A percentile compares a stretch with the other conserved stretches of the same genome.
phyloP scores from a whole-genome alignment of 1,284 basidiomycete species.

The Fomitopsis schrenkii region DNA sequence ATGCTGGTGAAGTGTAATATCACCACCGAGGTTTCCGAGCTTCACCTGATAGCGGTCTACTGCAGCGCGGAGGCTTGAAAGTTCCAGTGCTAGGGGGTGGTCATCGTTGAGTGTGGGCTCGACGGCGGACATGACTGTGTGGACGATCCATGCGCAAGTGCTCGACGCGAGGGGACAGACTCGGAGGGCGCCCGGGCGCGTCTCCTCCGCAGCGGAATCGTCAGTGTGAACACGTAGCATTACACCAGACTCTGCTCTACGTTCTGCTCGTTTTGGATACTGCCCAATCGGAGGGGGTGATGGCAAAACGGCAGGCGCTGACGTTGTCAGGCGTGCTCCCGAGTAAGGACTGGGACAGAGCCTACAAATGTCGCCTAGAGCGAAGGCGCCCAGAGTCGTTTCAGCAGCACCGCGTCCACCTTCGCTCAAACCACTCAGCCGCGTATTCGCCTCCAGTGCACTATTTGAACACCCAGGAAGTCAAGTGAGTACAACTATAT shows the following conservation, averaged over 20 bases:
- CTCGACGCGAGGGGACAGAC: neutral
- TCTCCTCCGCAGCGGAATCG: neutral
- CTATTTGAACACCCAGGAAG: neutral
- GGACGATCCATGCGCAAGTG: neutral
- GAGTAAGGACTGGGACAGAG: neutral
- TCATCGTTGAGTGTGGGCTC: constrained; percentile 32
- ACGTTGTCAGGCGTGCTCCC: neutral
- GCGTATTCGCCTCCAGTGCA: neutral
- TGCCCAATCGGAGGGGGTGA: neutral
- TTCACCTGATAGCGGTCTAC: constrained; percentile 64
- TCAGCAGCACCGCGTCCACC: neutral
- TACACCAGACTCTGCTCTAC: neutral
- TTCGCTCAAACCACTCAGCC: neutral
- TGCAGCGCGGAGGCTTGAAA: constrained; percentile 58
- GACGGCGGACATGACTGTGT: constrained; percentile 11
- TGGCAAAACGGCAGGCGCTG: neutral
- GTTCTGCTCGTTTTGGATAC: neutral
- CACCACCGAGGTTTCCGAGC: constrained; percentile 8
- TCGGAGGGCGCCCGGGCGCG: neutral
- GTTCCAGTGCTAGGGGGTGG: constrained; percentile 65
- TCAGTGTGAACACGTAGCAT: no score
- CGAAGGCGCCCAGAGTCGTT: neutral
- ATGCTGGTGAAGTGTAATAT: constrained; percentile 10
- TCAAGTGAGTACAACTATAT: neutral
- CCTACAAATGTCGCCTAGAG: neutral